These are phyloP conservation scores for Rhamnella rubrinervis DNA, from an alignment of 331 rosid species.

Conservation along the genomic window DNA sequence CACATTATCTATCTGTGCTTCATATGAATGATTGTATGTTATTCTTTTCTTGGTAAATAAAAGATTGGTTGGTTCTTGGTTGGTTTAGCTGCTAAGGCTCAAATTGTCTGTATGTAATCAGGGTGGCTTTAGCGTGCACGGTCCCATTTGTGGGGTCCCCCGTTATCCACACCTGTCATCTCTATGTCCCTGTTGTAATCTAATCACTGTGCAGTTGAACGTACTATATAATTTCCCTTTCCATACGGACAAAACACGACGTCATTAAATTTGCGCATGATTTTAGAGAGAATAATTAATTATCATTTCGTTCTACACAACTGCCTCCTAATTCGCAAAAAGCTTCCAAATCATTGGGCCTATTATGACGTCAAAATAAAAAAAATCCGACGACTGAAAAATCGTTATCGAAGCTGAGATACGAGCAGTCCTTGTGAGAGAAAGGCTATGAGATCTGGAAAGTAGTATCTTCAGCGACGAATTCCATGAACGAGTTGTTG, in stretches of 20 bases:
- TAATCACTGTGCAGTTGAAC: constrained; percentile 9
- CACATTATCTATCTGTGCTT: no score
- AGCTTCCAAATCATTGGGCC: background rate
- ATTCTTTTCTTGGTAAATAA: no score
- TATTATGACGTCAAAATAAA: background rate
- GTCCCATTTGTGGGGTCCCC: background rate
- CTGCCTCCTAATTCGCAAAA: background rate
- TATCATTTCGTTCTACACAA: background rate
- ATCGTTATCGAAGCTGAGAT: background rate
- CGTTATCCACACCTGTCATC: background rate
- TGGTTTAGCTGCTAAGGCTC: no score
- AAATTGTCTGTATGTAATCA: no score
- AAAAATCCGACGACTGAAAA: background rate
- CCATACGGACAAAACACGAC: background rate
- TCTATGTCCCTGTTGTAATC: background rate
- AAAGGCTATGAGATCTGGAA: no score
- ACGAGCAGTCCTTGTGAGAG: no score
- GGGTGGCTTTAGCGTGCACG: no score
- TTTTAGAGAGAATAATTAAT: no score
- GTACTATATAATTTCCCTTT: background rate
- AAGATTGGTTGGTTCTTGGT: no score
- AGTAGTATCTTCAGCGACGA: background rate
- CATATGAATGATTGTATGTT: no score
- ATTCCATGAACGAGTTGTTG: background rate
- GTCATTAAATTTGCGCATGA: background rate